Base-by-base conservation (phyloP, 257 asterid genomes). In the Solanum lycopersicoides region DNA sequence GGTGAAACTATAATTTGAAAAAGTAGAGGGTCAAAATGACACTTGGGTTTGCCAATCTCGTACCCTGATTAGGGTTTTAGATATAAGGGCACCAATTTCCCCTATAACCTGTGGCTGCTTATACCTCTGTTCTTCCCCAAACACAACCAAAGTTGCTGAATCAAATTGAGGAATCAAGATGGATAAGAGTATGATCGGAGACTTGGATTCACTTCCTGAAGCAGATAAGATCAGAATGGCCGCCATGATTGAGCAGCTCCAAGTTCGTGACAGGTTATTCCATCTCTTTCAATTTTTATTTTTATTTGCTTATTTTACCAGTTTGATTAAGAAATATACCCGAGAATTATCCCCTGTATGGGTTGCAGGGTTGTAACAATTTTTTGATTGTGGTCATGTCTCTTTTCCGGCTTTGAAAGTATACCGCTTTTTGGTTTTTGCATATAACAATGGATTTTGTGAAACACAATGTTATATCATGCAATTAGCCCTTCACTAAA, bases 181-280 rank as follows among this genome's bases (percentile, higher is more conserved):
- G 93, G 93, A 91, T 37, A 88, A 88, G 87, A 84, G 83, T 42
- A 86, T 89, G 92, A 44, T 91, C 59, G 90, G 86, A 56, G 92
- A 89, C 18, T 60, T 91, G 89, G 93, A 89, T 39, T 50, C 85
- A 44, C 90, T 91, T 68, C 86, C 91, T 18, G 90, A 91, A 76
- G 93, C 86, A 44, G 93, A 91, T 72, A 88, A 88, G 85, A 25
- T 86, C 23, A 45, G 87, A 75, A 89, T 91, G 93, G 63, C 86
- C 2, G 28, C 86, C 37, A 89, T 89, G 93, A 86, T 91, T 60
- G 93, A 91, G 14, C 93, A 89, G 87, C 93, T 91, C 83, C 93
- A 89, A 73, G 44, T 89, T 77, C 92, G 92, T 32, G 93, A 91
- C 89, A 91, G 91, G 93, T 91, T 9, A 32, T 35, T 30, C 18